Evolutionary conservation across 495 filamentous ascomycete species (phyloP), one percentile per base, ranked within the genome.

Genomic region (Penicillium ochrochloron): DNA sequence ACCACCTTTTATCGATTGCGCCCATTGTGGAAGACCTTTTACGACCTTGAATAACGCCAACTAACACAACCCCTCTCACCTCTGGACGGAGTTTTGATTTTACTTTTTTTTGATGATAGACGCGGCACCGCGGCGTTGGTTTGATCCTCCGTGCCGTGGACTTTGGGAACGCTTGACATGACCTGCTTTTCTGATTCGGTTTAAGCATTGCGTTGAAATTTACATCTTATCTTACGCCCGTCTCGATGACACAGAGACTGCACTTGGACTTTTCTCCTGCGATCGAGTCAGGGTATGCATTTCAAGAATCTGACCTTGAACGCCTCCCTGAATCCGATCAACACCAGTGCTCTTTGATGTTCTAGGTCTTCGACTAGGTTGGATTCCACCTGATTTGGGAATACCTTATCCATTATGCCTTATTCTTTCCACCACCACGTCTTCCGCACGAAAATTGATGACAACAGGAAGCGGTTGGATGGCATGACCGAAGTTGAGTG

Each of bases 51-150:
- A 25, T 5, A 31, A 27, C 53, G 31, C 17, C 5, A 19, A 12
- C n/a, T 57, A 44, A 59, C 57, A 23, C 48, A 37, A 59, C 34
- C 54, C 59, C 60, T 65, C 61, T 65, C 62, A 61, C 33, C 54
- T 68, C 59, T 62, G 39, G 59, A 53, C 34, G 64, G 61, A 53
- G 60, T 63, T 65, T 61, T 66, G 39, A 35, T 66, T 62, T 62
- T 54, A 70, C 29, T 69, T 65, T 25, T 42, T 33, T 52, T 25
- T 57, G 51, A 51, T 57, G 23, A 60, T 44, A 60, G 57, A 41
- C 31, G 44, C 34, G 23, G 34, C n/a, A 25, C 17, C 37, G 19
- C 29, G 53, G 37, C 29, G 21, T 41, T 23, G 54, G 17, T 9
- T 44, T 33, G 50, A 44, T 58, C 27, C 29, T 39, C 17, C n/a